phyloP scores from a whole-genome alignment of 805 yeast genomes.

The Candida boleticola region DNA sequence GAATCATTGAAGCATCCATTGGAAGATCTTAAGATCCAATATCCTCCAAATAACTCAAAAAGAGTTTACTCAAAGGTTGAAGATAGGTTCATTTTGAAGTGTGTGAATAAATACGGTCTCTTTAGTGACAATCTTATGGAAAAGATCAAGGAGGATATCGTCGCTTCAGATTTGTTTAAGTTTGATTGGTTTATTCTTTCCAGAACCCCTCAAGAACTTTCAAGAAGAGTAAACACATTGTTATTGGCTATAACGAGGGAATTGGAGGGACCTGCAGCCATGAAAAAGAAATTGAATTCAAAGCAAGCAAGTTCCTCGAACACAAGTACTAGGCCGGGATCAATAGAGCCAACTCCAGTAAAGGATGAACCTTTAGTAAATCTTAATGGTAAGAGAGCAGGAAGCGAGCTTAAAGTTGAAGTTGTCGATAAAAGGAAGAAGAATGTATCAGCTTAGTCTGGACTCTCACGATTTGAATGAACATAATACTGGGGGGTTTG shows the following conservation, averaged over 20 bases:
- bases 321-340: slow-evolving; percentile 31
- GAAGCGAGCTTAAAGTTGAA: neutral
- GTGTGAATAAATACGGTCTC: slow-evolving; percentile 65
- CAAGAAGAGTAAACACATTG: slow-evolving; percentile 67
- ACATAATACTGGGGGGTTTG: too few species aligned
- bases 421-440: slow-evolving; percentile 1
- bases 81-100: slow-evolving; percentile 62
- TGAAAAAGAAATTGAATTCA: slow-evolving; percentile 38
- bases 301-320: slow-evolving; percentile 16
- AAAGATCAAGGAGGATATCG: slow-evolving; percentile 62
- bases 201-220: slow-evolving; percentile 68
- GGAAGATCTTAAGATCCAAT: slow-evolving; percentile 61
- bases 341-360: slow-evolving; percentile 32
- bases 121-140: slow-evolving; percentile 59
- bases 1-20: slow-evolving; percentile 56
- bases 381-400: slow-evolving; percentile 5
- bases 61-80: slow-evolving; percentile 67
- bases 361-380: slow-evolving; percentile 1
- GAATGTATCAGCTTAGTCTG: neutral
- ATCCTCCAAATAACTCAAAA: slow-evolving; percentile 83
- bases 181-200: slow-evolving; percentile 76
- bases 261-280: slow-evolving; percentile 57
- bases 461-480: too few species aligned
- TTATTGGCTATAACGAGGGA: slow-evolving; percentile 69
- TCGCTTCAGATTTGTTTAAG: slow-evolving; percentile 55